phyloP scores from a whole-genome alignment of 2,329 filamentous ascomycete species.

The Ophiocordyceps australis region DNA sequence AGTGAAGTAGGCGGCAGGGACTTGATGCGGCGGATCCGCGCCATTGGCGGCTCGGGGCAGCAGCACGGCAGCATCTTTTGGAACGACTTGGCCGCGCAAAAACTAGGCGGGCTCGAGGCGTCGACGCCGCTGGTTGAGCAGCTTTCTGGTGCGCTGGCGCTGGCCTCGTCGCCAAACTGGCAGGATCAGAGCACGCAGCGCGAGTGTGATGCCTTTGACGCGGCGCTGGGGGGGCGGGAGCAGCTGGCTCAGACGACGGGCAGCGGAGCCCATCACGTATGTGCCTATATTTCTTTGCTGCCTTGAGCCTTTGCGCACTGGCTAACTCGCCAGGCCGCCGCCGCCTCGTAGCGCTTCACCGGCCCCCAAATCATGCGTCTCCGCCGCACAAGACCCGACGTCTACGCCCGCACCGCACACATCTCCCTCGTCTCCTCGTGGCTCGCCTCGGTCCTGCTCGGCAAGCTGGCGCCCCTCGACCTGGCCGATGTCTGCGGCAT shows the following conservation, averaged over 20 bases:
- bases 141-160: conserved; percentile 55
- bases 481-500: conserved; percentile 91
- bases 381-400: conserved; percentile 58
- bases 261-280: conserved; percentile 84
- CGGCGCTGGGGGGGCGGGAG: conserved; percentile 43
- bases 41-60: conserved; percentile 83
- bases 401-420: conserved; percentile 62
- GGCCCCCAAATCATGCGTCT: conserved; percentile 93
- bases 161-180: conserved; percentile 89
- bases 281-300: conserved; percentile 11
- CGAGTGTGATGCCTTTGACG: conserved; percentile 82
- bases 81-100: conserved; percentile 47
- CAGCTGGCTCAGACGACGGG: conserved; percentile 66
- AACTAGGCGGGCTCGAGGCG: conserved; percentile 43
- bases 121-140: conserved; percentile 51
- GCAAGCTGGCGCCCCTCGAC: conserved; percentile 72
- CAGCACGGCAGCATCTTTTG: conserved; percentile 98
- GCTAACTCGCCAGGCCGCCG: neutral
- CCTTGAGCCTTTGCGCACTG: too few relatives aligned
- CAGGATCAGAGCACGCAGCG: conserved; percentile 89
- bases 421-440: conserved; percentile 95
- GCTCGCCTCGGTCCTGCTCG: conserved; percentile 77
- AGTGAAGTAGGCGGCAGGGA: too few relatives aligned
- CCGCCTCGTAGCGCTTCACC: conserved; percentile 56
- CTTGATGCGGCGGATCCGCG: conserved; percentile 58